phyloP scores from a whole-genome alignment of 257 asterid genomes.

The Solanum pennellii region DNA sequence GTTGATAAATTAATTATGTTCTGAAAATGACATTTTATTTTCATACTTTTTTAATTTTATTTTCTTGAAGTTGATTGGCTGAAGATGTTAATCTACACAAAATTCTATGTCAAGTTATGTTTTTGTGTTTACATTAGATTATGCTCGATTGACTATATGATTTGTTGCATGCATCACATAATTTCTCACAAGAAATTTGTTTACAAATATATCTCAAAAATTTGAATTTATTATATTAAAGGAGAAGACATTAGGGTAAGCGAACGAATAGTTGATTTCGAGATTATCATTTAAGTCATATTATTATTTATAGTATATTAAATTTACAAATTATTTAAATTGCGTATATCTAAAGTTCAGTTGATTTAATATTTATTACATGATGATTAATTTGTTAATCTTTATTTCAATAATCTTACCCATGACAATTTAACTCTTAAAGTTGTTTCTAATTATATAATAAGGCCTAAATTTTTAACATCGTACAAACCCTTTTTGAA shows the following conservation, averaged over 20 bases:
- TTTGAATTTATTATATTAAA: too few relatives aligned
- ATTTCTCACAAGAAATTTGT: not conserved
- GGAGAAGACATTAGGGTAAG: not conserved
- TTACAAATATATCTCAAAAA: too few relatives aligned
- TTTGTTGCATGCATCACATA: not conserved
- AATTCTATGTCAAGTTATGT: not conserved
- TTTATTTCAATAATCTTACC: not conserved
- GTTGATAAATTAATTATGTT: not conserved
- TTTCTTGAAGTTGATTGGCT: not conserved
- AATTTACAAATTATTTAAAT: too few relatives aligned
- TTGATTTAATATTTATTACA: too few relatives aligned
- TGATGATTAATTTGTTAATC: too few relatives aligned
- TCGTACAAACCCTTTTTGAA: not conserved
- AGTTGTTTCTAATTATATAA: not conserved
- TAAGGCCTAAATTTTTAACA: too few relatives aligned
- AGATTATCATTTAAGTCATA: too few relatives aligned
- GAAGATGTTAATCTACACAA: not conserved
- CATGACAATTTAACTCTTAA: too few relatives aligned
- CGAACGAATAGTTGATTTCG: not conserved
- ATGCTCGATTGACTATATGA: too few relatives aligned
- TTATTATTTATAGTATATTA: too few relatives aligned
- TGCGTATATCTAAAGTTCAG: too few relatives aligned
- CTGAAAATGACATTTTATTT: not conserved
- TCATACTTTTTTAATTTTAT: not conserved
- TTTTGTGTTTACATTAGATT: not conserved